Evolutionary conservation across 768 basidiomycete species (phyloP).

Genomic region (Phylloporus scabripes): DNA sequence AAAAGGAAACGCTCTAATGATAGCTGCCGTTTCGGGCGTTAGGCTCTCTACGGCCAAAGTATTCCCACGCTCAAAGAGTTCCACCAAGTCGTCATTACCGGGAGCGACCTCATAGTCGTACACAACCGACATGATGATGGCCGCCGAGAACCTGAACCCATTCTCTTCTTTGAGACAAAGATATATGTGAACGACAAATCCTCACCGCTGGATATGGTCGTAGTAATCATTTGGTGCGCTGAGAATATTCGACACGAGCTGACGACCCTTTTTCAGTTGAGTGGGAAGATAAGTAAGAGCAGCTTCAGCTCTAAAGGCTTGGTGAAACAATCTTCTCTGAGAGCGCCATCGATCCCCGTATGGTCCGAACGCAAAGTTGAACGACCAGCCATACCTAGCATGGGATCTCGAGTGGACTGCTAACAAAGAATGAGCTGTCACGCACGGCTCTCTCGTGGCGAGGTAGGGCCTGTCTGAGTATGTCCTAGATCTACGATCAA

Average conservation of each 20-base stretch:
- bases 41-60: conserved; percentile 10
- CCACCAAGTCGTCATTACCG: conserved; percentile 34
- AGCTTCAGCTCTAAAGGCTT: conserved; percentile 19
- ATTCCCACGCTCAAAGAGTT: conserved; percentile 33
- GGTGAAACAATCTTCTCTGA: conserved; percentile 22
- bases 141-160: conserved; percentile 27
- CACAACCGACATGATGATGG: conserved; percentile 35
- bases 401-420: not conserved
- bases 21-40: conserved; percentile 12
- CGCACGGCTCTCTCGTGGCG: not conserved
- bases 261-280: conserved; percentile 14
- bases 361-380: conserved; percentile 12
- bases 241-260: not conserved
- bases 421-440: not conserved
- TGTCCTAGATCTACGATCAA: not conserved
- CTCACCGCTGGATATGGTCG: conserved; percentile 14
- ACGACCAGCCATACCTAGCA: conserved; percentile 19
- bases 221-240: not conserved
- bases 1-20: conserved; percentile 15
- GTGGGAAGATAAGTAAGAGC: conserved; percentile 8
- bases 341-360: conserved; percentile 23
- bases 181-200: too few relatives aligned
- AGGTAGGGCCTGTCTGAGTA: not conserved
- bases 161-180: not conserved
- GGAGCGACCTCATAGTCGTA: conserved; percentile 37